These are phyloP conservation scores for Dysphania ambrosioides DNA, from an alignment of 148 eudicot genomes.

Conservation along the genomic window DNA sequence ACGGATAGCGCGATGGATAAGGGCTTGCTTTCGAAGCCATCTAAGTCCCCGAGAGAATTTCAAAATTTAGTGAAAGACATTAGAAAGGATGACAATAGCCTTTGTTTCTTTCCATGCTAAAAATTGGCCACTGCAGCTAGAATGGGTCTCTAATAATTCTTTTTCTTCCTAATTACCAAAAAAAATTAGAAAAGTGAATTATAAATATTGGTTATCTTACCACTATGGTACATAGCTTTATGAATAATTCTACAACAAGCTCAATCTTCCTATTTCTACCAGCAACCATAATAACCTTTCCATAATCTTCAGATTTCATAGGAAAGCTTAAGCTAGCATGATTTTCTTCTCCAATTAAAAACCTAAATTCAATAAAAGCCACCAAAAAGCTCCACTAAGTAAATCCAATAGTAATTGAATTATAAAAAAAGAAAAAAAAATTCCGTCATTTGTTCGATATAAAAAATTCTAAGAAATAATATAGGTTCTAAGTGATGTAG, in stretches of 20 bases:
- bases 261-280: conserved; percentile 56
- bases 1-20: too few relatives aligned
- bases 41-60: too few relatives aligned
- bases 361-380: conserved; percentile 42
- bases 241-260: conserved; percentile 62
- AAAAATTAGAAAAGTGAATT: too few relatives aligned
- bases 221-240: conserved; percentile 50
- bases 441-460: neutral
- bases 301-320: conserved; percentile 63
- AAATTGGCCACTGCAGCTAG: too few relatives aligned
- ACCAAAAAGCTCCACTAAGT: neutral
- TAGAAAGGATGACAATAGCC: too few relatives aligned
- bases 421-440: neutral
- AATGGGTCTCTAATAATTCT: too few relatives aligned
- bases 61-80: too few relatives aligned
- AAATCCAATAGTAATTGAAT: neutral
- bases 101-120: too few relatives aligned
- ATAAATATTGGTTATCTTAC: conserved; percentile 43
- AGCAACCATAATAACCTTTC: conserved; percentile 60
- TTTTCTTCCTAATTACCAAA: too few relatives aligned
- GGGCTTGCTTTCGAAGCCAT: too few relatives aligned
- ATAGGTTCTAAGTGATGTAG: neutral
- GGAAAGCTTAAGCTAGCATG: conserved; percentile 37
- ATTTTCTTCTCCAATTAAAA: conserved; percentile 69
- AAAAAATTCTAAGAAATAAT: neutral